phyloP scores from a whole-genome alignment of 345 rosid species.

The Garcia nutans region DNA sequence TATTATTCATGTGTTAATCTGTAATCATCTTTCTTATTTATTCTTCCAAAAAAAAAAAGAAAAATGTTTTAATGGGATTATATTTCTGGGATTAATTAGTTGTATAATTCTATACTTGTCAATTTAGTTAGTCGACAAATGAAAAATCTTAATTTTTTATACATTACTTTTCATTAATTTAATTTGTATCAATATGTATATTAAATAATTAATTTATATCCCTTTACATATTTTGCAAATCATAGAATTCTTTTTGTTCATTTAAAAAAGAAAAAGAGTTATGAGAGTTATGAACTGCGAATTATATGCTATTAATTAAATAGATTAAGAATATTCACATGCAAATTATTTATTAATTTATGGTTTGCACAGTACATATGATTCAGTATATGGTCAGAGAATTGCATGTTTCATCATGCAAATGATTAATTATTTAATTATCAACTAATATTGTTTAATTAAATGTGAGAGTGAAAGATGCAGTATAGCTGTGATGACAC shows the following conservation, averaged over 20 bases:
- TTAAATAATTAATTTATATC: neutral
- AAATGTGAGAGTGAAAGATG: neutral
- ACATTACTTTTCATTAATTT: neutral
- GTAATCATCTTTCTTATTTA: conserved; percentile 17
- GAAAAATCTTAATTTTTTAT: no score
- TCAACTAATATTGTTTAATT: neutral
- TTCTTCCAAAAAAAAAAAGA: neutral
- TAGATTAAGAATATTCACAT: neutral
- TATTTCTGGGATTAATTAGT: conserved; percentile 2
- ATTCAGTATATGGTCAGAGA: conserved; percentile 1
- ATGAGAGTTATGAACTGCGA: no score
- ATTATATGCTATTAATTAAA: no score
- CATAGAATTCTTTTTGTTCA: neutral
- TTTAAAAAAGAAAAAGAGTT: no score
- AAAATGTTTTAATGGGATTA: conserved; percentile 4
- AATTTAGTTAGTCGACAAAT: neutral
- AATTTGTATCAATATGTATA: neutral
- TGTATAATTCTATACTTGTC: conserved; percentile 24
- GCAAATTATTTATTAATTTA: neutral
- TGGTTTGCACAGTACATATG: neutral
- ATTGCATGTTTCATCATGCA: conserved; percentile 27
- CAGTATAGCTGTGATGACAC: conserved; percentile 41
- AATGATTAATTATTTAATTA: conserved; percentile 1
- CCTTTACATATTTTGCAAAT: neutral
- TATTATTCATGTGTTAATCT: conserved; percentile 15